Percentiles rank a stretch among this genome's conserved stretches.
Evolutionary conservation across 768 basidiomycete species (phyloP).

Genomic region (Serendipita vermifera): DNA sequence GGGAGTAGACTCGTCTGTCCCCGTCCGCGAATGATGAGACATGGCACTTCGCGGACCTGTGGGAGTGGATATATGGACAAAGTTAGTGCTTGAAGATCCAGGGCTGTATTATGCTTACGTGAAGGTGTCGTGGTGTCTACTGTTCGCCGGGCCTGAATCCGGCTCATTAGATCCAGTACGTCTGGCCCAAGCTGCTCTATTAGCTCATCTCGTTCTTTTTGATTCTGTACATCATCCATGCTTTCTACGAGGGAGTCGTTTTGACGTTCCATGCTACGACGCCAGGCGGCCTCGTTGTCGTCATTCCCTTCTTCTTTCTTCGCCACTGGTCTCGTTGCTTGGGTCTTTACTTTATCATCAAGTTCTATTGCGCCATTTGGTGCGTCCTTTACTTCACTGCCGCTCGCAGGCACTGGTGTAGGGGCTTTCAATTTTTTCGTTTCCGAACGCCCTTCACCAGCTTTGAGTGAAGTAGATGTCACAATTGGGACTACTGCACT

Average conservation of each 20-base stretch:
- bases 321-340: background rate
- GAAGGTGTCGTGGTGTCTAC: constrained; percentile 16
- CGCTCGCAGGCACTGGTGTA: too few species aligned
- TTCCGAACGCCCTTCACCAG: too few species aligned
- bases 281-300: constrained; percentile 9
- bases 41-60: background rate
- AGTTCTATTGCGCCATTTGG: too few species aligned
- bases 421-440: too few species aligned
- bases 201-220: constrained; percentile 51
- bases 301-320: background rate
- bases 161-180: constrained; percentile 47
- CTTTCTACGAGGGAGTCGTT: constrained; percentile 30
- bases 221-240: constrained; percentile 63
- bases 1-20: constrained; percentile 7
- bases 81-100: constrained; percentile 1
- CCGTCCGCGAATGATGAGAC: constrained; percentile 7
- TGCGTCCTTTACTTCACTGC: too few species aligned
- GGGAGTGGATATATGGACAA: constrained; percentile 1
- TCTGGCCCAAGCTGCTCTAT: constrained; percentile 58
- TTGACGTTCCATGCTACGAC: constrained; percentile 17
- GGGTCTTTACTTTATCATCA: background rate
- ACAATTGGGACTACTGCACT: background rate
- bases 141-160: constrained; percentile 39
- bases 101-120: constrained; percentile 12
- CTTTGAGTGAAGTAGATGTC: too few species aligned